A percentile compares a stretch with the other conserved stretches of the same genome.
phyloP scores from a whole-genome alignment of 202 grass and related monocot species.

The Miscanthus sacchariflorus region DNA sequence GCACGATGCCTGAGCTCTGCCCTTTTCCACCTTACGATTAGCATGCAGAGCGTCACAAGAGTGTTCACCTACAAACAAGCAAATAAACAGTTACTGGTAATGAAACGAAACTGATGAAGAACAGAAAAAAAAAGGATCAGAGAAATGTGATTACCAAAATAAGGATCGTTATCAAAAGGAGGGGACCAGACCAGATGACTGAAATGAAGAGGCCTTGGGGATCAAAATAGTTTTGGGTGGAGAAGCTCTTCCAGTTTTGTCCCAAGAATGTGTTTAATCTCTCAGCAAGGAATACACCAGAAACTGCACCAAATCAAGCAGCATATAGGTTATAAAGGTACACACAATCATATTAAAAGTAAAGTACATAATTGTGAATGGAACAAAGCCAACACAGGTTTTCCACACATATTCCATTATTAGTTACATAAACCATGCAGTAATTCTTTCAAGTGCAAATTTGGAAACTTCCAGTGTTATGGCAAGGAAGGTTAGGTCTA shows the following conservation, averaged over 20 bases:
- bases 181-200: slow-evolving; percentile 91
- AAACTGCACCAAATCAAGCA: slow-evolving; percentile 62
- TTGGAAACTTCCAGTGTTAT: neutral
- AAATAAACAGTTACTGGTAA: neutral
- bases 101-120: neutral
- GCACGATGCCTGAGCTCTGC: slow-evolving; percentile 80
- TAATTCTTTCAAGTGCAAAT: neutral
- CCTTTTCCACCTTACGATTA: slow-evolving; percentile 88
- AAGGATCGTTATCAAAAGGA: slow-evolving; percentile 76
- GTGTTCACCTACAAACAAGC: slow-evolving; percentile 77
- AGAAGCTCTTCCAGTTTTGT: slow-evolving; percentile 89
- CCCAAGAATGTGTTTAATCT: slow-evolving; percentile 75
- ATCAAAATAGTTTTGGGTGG: slow-evolving; percentile 97
- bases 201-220: slow-evolving; percentile 88
- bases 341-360: neutral
- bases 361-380: neutral
- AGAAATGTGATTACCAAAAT: slow-evolving; percentile 70
- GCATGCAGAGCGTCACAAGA: slow-evolving; percentile 70
- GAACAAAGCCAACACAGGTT: neutral
- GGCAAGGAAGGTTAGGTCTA: slow-evolving; percentile 5
- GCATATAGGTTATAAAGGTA: neutral
- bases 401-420: neutral
- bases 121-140: neutral
- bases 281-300: slow-evolving; percentile 91
- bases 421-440: neutral